Evolutionary conservation across 495 filamentous ascomycete genomes (phyloP).

Genomic region (Cladorrhinum samala): DNA sequence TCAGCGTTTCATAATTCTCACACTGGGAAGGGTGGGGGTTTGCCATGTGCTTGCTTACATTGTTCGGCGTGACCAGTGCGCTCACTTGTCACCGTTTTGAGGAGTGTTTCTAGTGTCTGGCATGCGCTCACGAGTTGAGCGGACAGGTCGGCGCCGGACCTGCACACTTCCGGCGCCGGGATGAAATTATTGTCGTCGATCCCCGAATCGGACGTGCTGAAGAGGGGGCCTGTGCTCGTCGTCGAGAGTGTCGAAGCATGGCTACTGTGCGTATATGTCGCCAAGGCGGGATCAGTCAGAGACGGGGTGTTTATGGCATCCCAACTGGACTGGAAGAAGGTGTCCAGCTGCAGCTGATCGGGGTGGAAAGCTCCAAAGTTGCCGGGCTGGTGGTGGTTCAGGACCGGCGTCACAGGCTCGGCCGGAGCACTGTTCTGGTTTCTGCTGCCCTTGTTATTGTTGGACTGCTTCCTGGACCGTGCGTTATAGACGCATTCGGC

Average conservation of each 20-base stretch:
- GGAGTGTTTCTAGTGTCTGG: slow-evolving; percentile 4
- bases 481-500: slow-evolving; percentile 5
- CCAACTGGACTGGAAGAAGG: slow-evolving; percentile 1
- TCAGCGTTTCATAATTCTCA: too few species aligned
- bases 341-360: slow-evolving; percentile 2
- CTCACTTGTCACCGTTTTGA: slow-evolving; percentile 3
- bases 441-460: slow-evolving; percentile 2
- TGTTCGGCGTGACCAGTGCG: background rate
- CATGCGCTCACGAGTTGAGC: slow-evolving; percentile 4
- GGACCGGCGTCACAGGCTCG: slow-evolving; percentile 4
- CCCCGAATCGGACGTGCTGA: background rate
- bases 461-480: slow-evolving; percentile 2
- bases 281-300: slow-evolving; percentile 2
- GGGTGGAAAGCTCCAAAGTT: slow-evolving; percentile 4
- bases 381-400: slow-evolving; percentile 3
- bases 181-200: slow-evolving; percentile 2
- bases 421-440: slow-evolving; percentile 1
- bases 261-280: slow-evolving; percentile 2
- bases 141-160: slow-evolving; percentile 2
- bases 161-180: slow-evolving; percentile 3
- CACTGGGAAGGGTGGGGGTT: too few species aligned
- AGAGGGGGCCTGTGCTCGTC: slow-evolving; percentile 3
- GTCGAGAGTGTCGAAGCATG: slow-evolving; percentile 5
- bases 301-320: slow-evolving; percentile 3
- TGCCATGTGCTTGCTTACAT: too few species aligned